Evolutionary conservation across 179 eudicot genomes (phyloP).

Genomic region (Vitellaria paradoxa): DNA sequence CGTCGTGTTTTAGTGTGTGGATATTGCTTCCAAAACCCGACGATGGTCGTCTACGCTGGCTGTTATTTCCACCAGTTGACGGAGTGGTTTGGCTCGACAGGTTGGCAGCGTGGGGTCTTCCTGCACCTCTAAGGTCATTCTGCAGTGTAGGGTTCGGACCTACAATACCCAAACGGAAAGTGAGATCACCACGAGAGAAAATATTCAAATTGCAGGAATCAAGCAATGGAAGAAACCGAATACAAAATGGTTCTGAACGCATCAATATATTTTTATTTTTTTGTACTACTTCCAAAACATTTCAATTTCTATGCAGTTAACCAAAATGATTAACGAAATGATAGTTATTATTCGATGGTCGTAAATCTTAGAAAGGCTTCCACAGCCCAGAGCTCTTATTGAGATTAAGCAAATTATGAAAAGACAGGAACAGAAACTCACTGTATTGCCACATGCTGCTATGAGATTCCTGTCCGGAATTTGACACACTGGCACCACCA

Average conservation of each 20-base stretch:
- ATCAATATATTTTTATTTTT: no score
- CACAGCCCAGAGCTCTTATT: not conserved
- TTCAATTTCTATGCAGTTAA: no score
- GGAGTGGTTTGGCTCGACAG: conserved; percentile 25
- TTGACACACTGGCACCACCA: conserved; percentile 38
- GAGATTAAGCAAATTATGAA: not conserved
- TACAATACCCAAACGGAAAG: conserved; percentile 13
- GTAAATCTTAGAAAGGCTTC: not conserved
- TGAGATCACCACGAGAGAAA: not conserved
- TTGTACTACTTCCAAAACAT: no score
- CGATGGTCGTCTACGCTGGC: conserved; percentile 23
- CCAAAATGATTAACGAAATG: no score
- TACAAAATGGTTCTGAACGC: not conserved
- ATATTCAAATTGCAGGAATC: not conserved
- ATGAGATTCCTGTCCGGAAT: conserved; percentile 37
- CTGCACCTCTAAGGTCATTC: conserved; percentile 23
- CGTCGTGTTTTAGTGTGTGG: conserved; percentile 61
- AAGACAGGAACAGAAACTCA: conserved; percentile 24
- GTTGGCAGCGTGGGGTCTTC: conserved; percentile 1
- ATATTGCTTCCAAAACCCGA: conserved; percentile 50
- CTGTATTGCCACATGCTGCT: conserved; percentile 34
- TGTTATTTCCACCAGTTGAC: conserved; percentile 15
- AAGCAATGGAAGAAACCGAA: not conserved
- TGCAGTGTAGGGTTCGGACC: conserved; percentile 34
- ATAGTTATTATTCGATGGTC: not conserved